These are phyloP conservation scores for Amphibolis antarctica DNA, from an alignment of 106 monocot genomes.

Conservation along the genomic window DNA sequence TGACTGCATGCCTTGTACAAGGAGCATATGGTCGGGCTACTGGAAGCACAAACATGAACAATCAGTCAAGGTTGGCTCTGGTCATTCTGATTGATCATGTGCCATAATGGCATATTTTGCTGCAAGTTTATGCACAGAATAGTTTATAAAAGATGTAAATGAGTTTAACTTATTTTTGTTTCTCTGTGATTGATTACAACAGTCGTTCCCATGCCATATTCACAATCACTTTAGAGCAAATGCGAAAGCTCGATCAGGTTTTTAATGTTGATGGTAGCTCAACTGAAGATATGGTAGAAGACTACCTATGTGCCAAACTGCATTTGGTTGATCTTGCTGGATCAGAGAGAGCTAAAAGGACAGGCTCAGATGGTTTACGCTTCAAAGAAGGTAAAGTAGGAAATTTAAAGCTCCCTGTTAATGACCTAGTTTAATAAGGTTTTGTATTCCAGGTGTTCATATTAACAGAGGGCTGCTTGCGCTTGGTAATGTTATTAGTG, in stretches of 20 bases:
- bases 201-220: conserved; percentile 99
- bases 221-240: conserved; percentile 97
- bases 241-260: conserved; percentile 62
- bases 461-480: conserved; percentile 96
- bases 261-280: conserved; percentile 36
- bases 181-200: conserved; percentile 7
- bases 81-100: not conserved
- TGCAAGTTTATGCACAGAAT: too few species aligned
- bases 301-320: conserved; percentile 88
- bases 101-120: too few species aligned
- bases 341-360: conserved; percentile 92
- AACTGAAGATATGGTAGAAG: conserved; percentile 68
- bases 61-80: conserved; percentile 70
- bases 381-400: conserved; percentile 81
- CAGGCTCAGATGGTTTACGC: conserved; percentile 90
- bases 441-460: conserved; percentile 68
- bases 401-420: not conserved
- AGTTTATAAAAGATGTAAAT: too few species aligned
- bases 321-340: conserved; percentile 99
- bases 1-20: conserved; percentile 82
- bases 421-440: not conserved
- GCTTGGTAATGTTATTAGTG: conserved; percentile 98
- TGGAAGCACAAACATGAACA: conserved; percentile 99
- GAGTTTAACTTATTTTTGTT: not conserved
- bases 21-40: conserved; percentile 84